Percentiles rank a stretch among this genome's conserved stretches.
Conservation (phyloP, 2,329 filamentous ascomycete genomes). For the Aureobasidium uvarum region DNA sequence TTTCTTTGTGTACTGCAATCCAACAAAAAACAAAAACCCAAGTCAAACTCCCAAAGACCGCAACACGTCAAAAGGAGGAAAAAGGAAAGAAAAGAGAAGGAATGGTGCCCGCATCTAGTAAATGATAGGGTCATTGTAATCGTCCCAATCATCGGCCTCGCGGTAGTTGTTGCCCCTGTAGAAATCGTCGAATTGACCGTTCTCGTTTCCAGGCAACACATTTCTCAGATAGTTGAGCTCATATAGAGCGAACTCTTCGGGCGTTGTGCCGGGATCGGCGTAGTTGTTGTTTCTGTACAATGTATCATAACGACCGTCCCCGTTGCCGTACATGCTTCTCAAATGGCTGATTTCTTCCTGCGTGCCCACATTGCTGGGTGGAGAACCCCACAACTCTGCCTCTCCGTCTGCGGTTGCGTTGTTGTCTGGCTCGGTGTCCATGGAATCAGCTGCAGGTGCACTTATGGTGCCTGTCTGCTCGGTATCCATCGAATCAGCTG, state of each 20-base stretch:
- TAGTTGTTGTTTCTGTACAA: slow-evolving; percentile 8
- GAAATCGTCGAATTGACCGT: not conserved
- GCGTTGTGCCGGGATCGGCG: no score
- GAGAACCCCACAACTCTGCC: not conserved
- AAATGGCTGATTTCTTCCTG: not conserved
- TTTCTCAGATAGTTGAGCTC: not conserved
- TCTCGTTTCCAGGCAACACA: not conserved
- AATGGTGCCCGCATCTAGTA: not conserved
- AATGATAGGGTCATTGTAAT: not conserved
- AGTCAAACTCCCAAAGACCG: not conserved
- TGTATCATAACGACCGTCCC: not conserved
- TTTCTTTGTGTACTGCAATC: not conserved
- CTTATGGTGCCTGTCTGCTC: not conserved
- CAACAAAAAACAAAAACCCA: not conserved
- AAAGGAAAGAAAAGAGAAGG: not conserved
- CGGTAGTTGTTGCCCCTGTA: not conserved
- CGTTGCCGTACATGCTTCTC: not conserved
- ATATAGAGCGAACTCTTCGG: not conserved
- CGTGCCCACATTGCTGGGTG: not conserved
- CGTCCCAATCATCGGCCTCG: not conserved
- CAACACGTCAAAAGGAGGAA: not conserved
- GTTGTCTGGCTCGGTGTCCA: not conserved
- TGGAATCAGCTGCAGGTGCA: not conserved
- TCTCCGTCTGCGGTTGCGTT: not conserved
- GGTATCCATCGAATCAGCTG: not conserved